Evolutionary conservation across 2,329 filamentous ascomycete genomes (phyloP), one percentile per base, ranked within the genome.

Genomic region (Epichloe amarillans): DNA sequence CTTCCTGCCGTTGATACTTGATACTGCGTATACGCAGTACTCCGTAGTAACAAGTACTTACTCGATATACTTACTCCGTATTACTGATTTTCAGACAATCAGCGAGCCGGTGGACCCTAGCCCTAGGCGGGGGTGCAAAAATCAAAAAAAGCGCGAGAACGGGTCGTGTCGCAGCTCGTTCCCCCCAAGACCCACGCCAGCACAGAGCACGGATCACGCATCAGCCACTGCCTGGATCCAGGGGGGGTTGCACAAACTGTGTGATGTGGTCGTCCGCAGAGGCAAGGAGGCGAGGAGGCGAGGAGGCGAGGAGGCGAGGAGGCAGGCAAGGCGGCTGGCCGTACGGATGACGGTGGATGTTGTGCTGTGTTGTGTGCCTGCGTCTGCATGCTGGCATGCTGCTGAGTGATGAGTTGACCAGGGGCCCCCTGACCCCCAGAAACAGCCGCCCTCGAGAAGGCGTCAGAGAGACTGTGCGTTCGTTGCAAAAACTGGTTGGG

Each of bases 191-290:
- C 33, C 47, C 40, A 30, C 17, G 19, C 47, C 42, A n/a, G 42
- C n/a, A 38, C 19, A 35, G 11, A 21, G 19, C 21, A 44, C 42
- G 42, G 42, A 30, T 30, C n/a, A 42, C 46, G 38, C 23, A 17
- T 15, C 38, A 49, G 47, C 15, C 17, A 42, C 26, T 26, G 47
- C 47, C 35, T 48, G 46, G 21, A 38, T 36, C 23, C 50, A 51
- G 46, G 50, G 46, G n/a, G 50, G 46, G 50, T 44, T 19, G 26
- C 45, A 45, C 33, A 51, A 48, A 15, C 11, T 26, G 49, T 46
- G 36, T 30, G 35, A 45, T 39, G 35, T 17, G 19, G 19, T 39
- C 15, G 23, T 23, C 30, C n/a, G 10, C 26, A 26, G 35, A n/a
- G 44, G 10, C 40, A 19, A 12, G 35, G 39, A 14, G 11, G 41